Conservation (phyloP, 2,329 filamentous ascomycete genomes). For the Alternaria brassicicola region DNA sequence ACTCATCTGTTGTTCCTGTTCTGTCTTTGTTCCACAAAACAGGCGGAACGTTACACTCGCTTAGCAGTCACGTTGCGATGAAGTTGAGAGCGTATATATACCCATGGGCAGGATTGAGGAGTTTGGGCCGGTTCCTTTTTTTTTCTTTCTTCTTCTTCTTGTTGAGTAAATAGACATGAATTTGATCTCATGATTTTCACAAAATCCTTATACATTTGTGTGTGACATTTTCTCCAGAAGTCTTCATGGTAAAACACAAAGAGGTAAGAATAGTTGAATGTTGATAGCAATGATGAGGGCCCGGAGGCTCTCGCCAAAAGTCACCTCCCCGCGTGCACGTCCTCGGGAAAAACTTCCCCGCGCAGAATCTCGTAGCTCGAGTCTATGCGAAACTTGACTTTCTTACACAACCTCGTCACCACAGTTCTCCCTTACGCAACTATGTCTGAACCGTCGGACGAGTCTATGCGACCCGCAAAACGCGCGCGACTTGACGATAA, state of each 20-base stretch:
- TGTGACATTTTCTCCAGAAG: background rate
- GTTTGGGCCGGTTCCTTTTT: slow-evolving; percentile 6
- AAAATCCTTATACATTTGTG: background rate
- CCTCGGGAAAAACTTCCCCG: slow-evolving; percentile 38
- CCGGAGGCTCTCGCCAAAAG: slow-evolving; percentile 12
- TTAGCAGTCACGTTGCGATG: slow-evolving; percentile 11
- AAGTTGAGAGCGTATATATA: slow-evolving; percentile 18
- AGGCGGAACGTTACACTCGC: slow-evolving; percentile 19
- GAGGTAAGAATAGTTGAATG: background rate
- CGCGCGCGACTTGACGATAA: slow-evolving; percentile 41
- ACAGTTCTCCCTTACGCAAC: background rate
- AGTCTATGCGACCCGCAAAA: slow-evolving; percentile 37
- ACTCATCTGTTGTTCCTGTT: slow-evolving; percentile 11
- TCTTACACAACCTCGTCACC: slow-evolving; percentile 2
- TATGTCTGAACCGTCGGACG: slow-evolving; percentile 25
- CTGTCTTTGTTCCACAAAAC: slow-evolving; percentile 18
- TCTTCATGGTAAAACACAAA: too few species aligned
- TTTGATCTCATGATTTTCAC: background rate
- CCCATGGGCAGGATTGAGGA: slow-evolving; percentile 14
- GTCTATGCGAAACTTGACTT: background rate
- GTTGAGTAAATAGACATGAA: background rate
- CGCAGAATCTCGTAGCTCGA: slow-evolving; percentile 20
- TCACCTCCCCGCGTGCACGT: slow-evolving; percentile 18
- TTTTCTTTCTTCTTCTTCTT: background rate
- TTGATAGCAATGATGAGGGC: background rate